Evolutionary conservation across 2,329 filamentous ascomycete species (phyloP), one percentile per base, ranked within the genome.

Genomic region (Paramyrothecium roridum): DNA sequence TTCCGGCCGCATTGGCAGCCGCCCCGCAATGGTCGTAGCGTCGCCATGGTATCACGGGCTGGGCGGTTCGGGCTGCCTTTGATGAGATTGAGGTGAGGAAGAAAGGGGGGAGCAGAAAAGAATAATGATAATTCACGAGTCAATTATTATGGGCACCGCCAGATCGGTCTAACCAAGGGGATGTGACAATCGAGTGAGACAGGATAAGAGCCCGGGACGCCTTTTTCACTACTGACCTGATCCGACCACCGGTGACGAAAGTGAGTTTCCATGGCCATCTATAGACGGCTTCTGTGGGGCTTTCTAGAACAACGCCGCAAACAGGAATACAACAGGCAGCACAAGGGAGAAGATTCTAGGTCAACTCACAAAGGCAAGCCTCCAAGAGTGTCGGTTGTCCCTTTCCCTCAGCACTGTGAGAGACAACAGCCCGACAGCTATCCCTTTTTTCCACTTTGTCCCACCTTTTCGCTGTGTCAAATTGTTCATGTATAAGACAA

Each of bases 1-100:
- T 95, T 96, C 58, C 93, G 85, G 55, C 92, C 91, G 71, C 93
- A 97, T 53, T 88, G 86, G 76, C 93, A 96, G 60, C 86, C 84
- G 65, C 92, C 92, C 60, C 82, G 85, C 55, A 96, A 80, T 43
- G 80, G 80, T 57, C 82, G 75, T 55, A 73, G 67, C 52, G 72
- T 68, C 65, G 68, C 77, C 80, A 83, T 83, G 54, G 60, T 73
- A 49, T 30, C 26, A 30, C 26, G 26, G 10, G 26, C 4, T 30
- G 26, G 10, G 26, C 26, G 26, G 26, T 6, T 4, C 26, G 26
- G 26, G 26, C 26, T 30, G 49, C 23, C n/a, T n/a, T 23, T 22
- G 47, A n/a, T 4, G 8, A n/a, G 20, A 30, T 52, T 45, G 45
- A n/a, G 49, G 21, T 43, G 12, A 26, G 13, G 33, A 20, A 13